Base-by-base conservation (phyloP, 1,139 yeast genomes). In the Kodamaea derodonti region DNA sequence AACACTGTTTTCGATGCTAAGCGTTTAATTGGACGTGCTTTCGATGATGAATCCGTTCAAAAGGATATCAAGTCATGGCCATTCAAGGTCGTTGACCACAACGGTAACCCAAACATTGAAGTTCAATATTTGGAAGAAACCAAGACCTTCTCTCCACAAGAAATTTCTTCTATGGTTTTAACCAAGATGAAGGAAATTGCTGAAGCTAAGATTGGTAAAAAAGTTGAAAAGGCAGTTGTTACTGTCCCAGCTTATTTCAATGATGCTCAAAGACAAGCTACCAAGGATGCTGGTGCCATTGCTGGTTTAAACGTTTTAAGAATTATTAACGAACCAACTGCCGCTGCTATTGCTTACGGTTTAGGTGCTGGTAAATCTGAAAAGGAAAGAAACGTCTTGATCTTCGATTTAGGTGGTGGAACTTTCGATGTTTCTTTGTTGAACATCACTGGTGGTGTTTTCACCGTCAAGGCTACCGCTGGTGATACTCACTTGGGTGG, bases 401-500 rank as follows among this genome's bases (percentile, higher is more conserved):
- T 88, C 63, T 87, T 87, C 78, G 96, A 87, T 73, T 81, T 87
- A 66, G 96, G 96, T 82, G 95, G 96, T 73, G 96, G 96, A 80
- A 88, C 97, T 68, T 88, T 88, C 75, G 97, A 88, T 85, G 97
- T 90, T 52, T 92, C 98, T 43, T 78, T 90, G 58, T 78, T 90
- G 69, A 85, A 87, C 78, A 87, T 92, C 66, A 95, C 94, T 66
- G 97, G 94, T 70, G 98, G 98, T 81, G 94, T 92, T 62, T 92
- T 90, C 84, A 90, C 95, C 64, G 98, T 92, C 65, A 90, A 90
- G 82, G 94, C 98, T 60, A 92, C 98, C 60, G 96, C 97, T 66
- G 98, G 98, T 87, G 97, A 92, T 77, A 92, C 98, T 61, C 98
- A 90, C 75, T 84, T 90, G 78, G 97, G 98, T 83, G 97, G 97